phyloP scores from a whole-genome alignment of 768 basidiomycete genomes.

The Xerocomus brunneocitrinus region DNA sequence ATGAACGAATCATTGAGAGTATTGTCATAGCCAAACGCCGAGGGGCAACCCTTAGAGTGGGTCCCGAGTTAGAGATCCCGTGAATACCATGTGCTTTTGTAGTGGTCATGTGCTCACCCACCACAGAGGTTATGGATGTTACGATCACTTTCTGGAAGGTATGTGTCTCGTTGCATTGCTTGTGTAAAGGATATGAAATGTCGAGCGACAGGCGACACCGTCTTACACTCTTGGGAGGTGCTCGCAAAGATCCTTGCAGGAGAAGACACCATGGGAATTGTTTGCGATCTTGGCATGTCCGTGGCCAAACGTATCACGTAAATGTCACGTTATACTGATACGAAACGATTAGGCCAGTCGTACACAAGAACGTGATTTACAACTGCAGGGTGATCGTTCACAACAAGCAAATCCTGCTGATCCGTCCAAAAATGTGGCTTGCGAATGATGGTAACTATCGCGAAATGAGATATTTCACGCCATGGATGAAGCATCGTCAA shows the following conservation, averaged over 20 bases:
- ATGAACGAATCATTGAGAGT: slow-evolving; percentile 83
- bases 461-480: slow-evolving; percentile 84
- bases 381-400: slow-evolving; percentile 92
- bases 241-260: slow-evolving; percentile 84
- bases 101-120: neutral
- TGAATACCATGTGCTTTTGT: slow-evolving; percentile 31
- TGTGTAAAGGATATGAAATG: neutral
- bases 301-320: slow-evolving; percentile 19
- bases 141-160: slow-evolving; percentile 98
- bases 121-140: slow-evolving; percentile 88
- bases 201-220: slow-evolving; percentile 73
- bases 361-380: slow-evolving; percentile 97
- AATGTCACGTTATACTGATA: neutral
- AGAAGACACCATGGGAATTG: slow-evolving; percentile 74
- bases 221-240: slow-evolving; percentile 96
- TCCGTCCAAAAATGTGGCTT: slow-evolving; percentile 99
- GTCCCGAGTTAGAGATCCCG: slow-evolving; percentile 97
- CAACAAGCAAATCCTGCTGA: slow-evolving; percentile 82
- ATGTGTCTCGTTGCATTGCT: neutral
- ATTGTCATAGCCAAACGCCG: slow-evolving; percentile 83
- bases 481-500: slow-evolving; percentile 87
- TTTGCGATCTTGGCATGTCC: slow-evolving; percentile 97
- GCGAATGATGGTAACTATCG: slow-evolving; percentile 99
- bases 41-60: slow-evolving; percentile 89
- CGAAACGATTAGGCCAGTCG: slow-evolving; percentile 67